These are phyloP conservation scores for Penicillium sp. DNA, from an alignment of 2,329 filamentous ascomycete species.

Conservation along the genomic window DNA sequence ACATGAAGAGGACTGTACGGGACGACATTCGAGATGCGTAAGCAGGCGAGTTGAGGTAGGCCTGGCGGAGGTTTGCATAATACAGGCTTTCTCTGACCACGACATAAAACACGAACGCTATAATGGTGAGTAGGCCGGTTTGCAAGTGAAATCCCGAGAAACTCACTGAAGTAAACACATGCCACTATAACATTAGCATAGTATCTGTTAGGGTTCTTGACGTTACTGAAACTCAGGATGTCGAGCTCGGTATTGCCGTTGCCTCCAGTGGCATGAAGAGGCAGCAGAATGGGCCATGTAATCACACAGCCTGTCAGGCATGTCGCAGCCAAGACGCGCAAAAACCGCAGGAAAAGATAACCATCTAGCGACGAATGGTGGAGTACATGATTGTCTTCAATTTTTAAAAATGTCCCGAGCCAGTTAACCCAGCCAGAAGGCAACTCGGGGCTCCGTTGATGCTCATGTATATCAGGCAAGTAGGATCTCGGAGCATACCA, in stretches of 20 bases:
- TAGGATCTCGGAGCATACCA: constrained; percentile 49
- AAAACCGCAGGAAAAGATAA: constrained; percentile 85
- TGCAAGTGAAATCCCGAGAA: background rate
- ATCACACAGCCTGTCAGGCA: constrained; percentile 79
- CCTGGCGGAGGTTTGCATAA: constrained; percentile 87
- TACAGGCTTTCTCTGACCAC: constrained; percentile 85
- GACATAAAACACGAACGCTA: constrained; percentile 77
- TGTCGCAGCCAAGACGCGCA: constrained; percentile 74
- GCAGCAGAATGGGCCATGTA: constrained; percentile 85
- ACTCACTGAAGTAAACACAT: constrained; percentile 71
- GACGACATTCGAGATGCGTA: constrained; percentile 85
- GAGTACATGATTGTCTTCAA: constrained; percentile 75
- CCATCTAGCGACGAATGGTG: constrained; percentile 89
- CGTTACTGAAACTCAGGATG: constrained; percentile 75
- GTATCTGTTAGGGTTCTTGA: constrained; percentile 62
- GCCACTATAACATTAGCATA: constrained; percentile 77
- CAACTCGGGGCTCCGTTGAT: constrained; percentile 51
- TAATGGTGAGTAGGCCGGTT: constrained; percentile 8
- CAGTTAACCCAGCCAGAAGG: constrained; percentile 54
- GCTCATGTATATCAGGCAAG: constrained; percentile 43
- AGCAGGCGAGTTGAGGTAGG: constrained; percentile 80
- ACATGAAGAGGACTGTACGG: constrained; percentile 82
- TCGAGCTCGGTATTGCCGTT: constrained; percentile 68
- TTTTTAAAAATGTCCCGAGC: constrained; percentile 53
- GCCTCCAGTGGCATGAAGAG: constrained; percentile 81